Base-by-base conservation (phyloP, 108 stramenopile species). In the Skeletonema tropicum region DNA sequence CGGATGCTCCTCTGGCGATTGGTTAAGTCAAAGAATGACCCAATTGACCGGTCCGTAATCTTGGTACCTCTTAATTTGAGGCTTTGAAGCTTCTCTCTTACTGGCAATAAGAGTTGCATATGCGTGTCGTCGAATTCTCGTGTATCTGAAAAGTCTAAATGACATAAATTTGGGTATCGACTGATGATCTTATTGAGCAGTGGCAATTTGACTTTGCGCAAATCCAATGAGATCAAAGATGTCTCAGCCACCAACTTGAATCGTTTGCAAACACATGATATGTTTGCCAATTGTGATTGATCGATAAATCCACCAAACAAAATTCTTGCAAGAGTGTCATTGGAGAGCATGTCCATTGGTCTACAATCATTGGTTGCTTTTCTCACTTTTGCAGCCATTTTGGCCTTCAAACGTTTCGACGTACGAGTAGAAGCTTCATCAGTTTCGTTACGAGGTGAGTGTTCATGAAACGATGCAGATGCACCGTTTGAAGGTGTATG, bases 241-340 rank as follows among this genome's bases (percentile, higher is more conserved):
- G 6, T 6, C 36, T 33, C 35, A 10, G 66, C 74, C 42, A 74
- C 25, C 5, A 57, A 46, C 12, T 52, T 35, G 29, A 74, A 74
- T 35, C 49, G 66, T 57, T 49, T 17, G 29, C 65, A 60, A 35
- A 66, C 65, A 26, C 58, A 21, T 29, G 32, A 25, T 30, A 46
- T 74, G 14, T 25, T 39, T 2, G 57, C 21, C 14, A 66, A 12
- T 17, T 73, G 63, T 19, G 72, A 52, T 49, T 13, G 64, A 5
- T 73, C 55, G 7, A 73, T 23, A 26, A 45, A 73, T 2, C 72
- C 72, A 21, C 72, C 41, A 33, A 64, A 73, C 64, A 73, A 58
- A 33, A 73, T 73, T 26, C 36, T 46, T 38, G 41, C 42, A 32
- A 73, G 38, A 15, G 57, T 73, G 48, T 64, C 64, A 17, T 73